phyloP scores from a whole-genome alignment of 2,329 filamentous ascomycete genomes.

The Rhynchosporium graminicola region DNA sequence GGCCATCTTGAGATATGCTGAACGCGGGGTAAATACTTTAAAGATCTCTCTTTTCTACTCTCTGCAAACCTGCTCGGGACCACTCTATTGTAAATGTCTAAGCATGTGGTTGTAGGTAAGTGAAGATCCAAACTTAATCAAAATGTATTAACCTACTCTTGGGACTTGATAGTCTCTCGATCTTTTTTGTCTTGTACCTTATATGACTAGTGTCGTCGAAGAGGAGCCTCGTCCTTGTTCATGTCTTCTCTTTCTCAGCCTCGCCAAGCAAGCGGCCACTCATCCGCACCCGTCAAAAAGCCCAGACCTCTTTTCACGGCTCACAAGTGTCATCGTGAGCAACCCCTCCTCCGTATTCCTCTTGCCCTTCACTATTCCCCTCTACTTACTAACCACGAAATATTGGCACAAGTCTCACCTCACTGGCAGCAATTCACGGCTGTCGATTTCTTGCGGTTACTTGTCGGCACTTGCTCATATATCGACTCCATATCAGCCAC shows the following conservation, averaged over 20 bases:
- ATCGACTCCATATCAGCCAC: neutral
- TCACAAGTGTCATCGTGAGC: constrained; percentile 12
- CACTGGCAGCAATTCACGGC: neutral
- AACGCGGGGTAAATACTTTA: constrained; percentile 43
- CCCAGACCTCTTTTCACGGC: neutral
- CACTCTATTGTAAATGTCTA: neutral
- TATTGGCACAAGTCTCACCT: neutral
- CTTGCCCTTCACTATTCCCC: neutral
- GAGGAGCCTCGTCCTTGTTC: neutral
- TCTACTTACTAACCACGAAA: neutral
- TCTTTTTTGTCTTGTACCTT: neutral
- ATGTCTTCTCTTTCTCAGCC: constrained; percentile 5
- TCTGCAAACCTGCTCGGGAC: constrained; percentile 17
- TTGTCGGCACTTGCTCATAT: neutral
- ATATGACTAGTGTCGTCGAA: neutral
- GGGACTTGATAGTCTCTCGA: neutral
- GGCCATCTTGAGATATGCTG: constrained; percentile 49
- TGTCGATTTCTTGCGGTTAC: constrained; percentile 12
- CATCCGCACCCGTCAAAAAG: no score
- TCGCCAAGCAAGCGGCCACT: constrained; percentile 1
- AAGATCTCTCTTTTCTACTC: constrained; percentile 14
- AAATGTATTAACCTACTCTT: neutral
- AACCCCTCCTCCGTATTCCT: neutral
- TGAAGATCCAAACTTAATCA: neutral
- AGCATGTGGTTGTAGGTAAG: neutral